Conservation (phyloP, 768 basidiomycete species). For the Boletellus ananas region DNA sequence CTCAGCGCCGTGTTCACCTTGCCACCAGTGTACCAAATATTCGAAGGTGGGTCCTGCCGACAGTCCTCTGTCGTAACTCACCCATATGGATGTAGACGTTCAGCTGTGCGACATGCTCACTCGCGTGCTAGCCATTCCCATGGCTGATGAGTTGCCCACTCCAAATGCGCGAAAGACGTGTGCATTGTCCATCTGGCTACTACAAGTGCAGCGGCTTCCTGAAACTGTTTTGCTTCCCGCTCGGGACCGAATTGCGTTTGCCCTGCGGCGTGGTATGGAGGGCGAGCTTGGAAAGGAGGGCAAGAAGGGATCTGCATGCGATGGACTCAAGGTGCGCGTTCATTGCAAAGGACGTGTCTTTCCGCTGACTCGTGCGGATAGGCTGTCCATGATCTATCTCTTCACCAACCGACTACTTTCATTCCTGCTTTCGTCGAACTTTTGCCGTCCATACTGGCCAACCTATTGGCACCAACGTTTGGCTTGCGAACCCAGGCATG, state of each 20-base stretch:
- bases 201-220: conserved; percentile 71
- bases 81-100: conserved; percentile 39
- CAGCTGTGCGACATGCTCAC: conserved; percentile 60
- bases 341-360: conserved; percentile 2
- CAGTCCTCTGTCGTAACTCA: background rate
- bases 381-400: conserved; percentile 70
- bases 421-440: conserved; percentile 61
- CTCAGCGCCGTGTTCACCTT: conserved; percentile 58
- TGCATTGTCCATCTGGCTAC: conserved; percentile 68
- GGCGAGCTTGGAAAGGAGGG: conserved; percentile 87
- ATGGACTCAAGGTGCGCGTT: conserved; percentile 65
- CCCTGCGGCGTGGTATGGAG: conserved; percentile 71
- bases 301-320: conserved; percentile 77
- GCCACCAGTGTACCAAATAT: conserved; percentile 56
- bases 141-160: conserved; percentile 66
- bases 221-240: conserved; percentile 56
- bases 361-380: conserved; percentile 28
- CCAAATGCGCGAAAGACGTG: conserved; percentile 86
- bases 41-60: conserved; percentile 48
- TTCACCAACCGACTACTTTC: conserved; percentile 62
- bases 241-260: conserved; percentile 64
- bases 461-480: conserved; percentile 61
- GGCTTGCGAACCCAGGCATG: conserved; percentile 69
- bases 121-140: conserved; percentile 66
- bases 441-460: conserved; percentile 58